Base-by-base conservation (phyloP, 1,284 basidiomycete genomes). In the Fomes fomentarius region DNA sequence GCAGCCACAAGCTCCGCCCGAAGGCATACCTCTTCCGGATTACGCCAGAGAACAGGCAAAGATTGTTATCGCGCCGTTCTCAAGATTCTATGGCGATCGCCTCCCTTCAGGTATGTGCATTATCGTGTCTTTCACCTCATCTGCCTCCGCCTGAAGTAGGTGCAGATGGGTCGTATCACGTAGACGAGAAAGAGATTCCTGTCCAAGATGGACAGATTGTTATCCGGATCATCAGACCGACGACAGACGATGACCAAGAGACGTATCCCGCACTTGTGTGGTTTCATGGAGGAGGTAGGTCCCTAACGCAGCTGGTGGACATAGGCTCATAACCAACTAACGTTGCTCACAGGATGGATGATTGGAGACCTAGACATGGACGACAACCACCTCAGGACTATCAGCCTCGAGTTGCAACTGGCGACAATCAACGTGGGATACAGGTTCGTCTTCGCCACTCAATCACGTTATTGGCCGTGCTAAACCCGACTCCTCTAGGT, bases 211-310 rank as follows among this genome's bases (percentile, higher is more conserved):
- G 54, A 1, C 45, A 54, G 11, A 60, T 65, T 38, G 30, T 28
- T 2, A 52, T 56, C 3, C 58, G 58, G 17, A 54, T 47, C 17
- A 28, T 62, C 33, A 54, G 53, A 0, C 55, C 55, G 4, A 48
- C 50, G 1, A 46, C n/a, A 22, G 35, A 24, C 1, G 39, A 35
- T 5, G 50, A 25, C 2, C 25, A 47, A 12, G 38, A 48, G 9
- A 47, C 30, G 14, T 57, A 58, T 33, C 62, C 61, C 7, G 47
- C 65, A 1, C 30, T 61, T 11, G 51, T 63, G 25, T 62, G 58
- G 57, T 42, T 50, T 9, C 62, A 63, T 22, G 59, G 57, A 1
- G 62, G 62, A 58, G 63, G 62, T 66, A n/a, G 14, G 47, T 47
- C 21, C 6, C 30, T 21, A 2, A 3, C 14, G 15, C 14, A 12